Evolutionary conservation across 2,329 filamentous ascomycete species (phyloP).

Genomic region (Penicillium decumbens): DNA sequence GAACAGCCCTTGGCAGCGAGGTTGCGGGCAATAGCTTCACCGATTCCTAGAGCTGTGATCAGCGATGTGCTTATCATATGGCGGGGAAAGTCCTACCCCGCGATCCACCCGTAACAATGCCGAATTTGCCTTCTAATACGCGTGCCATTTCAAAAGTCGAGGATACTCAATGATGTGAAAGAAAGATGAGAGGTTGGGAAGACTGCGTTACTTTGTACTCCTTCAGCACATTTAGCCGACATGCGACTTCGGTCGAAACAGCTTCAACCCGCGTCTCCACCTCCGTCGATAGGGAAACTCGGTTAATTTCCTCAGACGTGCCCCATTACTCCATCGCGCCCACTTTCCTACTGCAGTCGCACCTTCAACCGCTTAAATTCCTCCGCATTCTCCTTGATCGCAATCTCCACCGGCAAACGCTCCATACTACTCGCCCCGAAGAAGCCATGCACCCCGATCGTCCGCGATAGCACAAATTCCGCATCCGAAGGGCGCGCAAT

Average conservation of each 20-base stretch:
- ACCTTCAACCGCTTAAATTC: constrained; percentile 49
- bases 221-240: constrained; percentile 14
- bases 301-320: constrained; percentile 6
- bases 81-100: constrained; percentile 53
- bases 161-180: neutral
- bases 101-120: constrained; percentile 73
- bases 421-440: constrained; percentile 68
- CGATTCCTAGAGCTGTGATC: constrained; percentile 58
- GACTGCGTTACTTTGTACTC: constrained; percentile 8
- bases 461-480: constrained; percentile 56
- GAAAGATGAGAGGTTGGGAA: constrained; percentile 10
- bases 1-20: constrained; percentile 68
- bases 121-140: constrained; percentile 67
- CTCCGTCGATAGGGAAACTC: constrained; percentile 11
- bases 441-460: constrained; percentile 64
- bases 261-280: constrained; percentile 9
- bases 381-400: constrained; percentile 56
- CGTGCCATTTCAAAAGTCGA: constrained; percentile 19
- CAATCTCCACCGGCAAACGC: constrained; percentile 61
- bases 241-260: constrained; percentile 3
- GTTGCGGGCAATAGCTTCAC: constrained; percentile 62
- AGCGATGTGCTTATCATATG: neutral
- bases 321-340: neutral
- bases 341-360: constrained; percentile 4
- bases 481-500: constrained; percentile 63